Evolutionary conservation across 2,329 filamentous ascomycete species (phyloP).

Genomic region (Mariannaea sp.): DNA sequence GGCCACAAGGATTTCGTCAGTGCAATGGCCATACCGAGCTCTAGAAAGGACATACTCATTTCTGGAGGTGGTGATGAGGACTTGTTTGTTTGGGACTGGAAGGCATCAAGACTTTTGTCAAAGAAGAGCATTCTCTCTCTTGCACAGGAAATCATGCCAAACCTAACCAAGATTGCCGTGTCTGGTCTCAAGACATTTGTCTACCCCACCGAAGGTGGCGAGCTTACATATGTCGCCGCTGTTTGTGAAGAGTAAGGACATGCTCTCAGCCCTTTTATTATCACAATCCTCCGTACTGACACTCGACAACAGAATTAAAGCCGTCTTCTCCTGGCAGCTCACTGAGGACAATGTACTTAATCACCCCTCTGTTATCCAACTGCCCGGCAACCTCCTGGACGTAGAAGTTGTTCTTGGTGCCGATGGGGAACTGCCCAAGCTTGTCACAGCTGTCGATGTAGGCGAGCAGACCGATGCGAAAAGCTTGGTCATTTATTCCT

Average conservation of each 20-base stretch:
- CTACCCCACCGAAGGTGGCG: slow-evolving; percentile 37
- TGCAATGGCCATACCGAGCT: slow-evolving; percentile 68
- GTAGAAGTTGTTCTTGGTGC: slow-evolving; percentile 40
- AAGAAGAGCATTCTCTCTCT: slow-evolving; percentile 57
- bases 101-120: slow-evolving; percentile 55
- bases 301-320: slow-evolving; percentile 54
- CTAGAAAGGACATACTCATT: slow-evolving; percentile 66
- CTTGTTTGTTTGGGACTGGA: slow-evolving; percentile 85
- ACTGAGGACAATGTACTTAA: slow-evolving; percentile 53
- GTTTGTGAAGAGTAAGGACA: slow-evolving; percentile 61
- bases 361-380: slow-evolving; percentile 52
- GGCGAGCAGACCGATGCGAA: slow-evolving; percentile 35
- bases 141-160: slow-evolving; percentile 45
- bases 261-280: background rate
- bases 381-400: slow-evolving; percentile 70
- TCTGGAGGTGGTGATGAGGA: slow-evolving; percentile 86
- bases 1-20: slow-evolving; percentile 87
- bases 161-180: slow-evolving; percentile 53
- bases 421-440: slow-evolving; percentile 31
- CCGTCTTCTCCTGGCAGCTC: slow-evolving; percentile 69
- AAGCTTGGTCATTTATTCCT: slow-evolving; percentile 40
- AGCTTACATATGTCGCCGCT: slow-evolving; percentile 51
- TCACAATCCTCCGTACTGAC: slow-evolving; percentile 27
- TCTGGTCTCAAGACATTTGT: slow-evolving; percentile 47
- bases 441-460: slow-evolving; percentile 50